Percentiles rank a stretch among this genome's conserved stretches.
phyloP scores from a whole-genome alignment of 1,284 basidiomycete species.

The Microstroma glucosiphilum region DNA sequence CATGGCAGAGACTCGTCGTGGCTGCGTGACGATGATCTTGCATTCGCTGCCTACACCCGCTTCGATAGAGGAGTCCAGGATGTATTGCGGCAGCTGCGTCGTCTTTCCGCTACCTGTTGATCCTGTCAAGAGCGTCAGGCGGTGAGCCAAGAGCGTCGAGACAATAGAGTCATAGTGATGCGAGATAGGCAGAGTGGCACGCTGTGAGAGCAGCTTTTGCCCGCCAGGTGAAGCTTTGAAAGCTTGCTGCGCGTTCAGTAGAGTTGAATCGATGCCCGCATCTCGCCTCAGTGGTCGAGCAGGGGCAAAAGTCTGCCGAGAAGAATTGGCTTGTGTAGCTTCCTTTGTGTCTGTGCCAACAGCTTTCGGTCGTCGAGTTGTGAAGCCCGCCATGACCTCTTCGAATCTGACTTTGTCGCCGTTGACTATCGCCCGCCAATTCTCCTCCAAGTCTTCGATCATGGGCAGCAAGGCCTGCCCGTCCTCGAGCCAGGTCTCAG shows the following conservation, averaged over 20 bases:
- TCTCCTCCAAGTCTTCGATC: constrained; percentile 64
- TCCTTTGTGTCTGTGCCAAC: background rate
- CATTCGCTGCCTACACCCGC: constrained; percentile 62
- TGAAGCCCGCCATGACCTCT: constrained; percentile 60
- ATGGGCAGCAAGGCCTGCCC: constrained; percentile 67
- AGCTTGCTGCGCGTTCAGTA: constrained; percentile 60
- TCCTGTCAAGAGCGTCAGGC: constrained; percentile 30
- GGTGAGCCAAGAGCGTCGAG: constrained; percentile 21
- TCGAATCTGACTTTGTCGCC: constrained; percentile 52
- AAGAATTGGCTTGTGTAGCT: background rate
- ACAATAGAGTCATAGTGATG: constrained; percentile 70
- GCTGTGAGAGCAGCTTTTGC: constrained; percentile 61
- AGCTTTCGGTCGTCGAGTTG: constrained; percentile 31
- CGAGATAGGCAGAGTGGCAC: constrained; percentile 64
- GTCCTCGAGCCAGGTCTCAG: constrained; percentile 56
- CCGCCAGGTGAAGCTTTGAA: constrained; percentile 72
- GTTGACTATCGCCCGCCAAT: constrained; percentile 34
- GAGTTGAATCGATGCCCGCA: constrained; percentile 58
- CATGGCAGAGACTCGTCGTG: constrained; percentile 79
- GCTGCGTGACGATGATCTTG: constrained; percentile 82
- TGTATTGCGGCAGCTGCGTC: constrained; percentile 71
- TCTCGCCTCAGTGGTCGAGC: constrained; percentile 49
- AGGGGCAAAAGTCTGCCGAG: background rate
- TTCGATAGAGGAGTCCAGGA: constrained; percentile 66
- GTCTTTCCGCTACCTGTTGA: constrained; percentile 79